Evolutionary conservation across 2,329 filamentous ascomycete genomes (phyloP), one percentile per base, ranked within the genome.

Genomic region (Xylaria multiplex): DNA sequence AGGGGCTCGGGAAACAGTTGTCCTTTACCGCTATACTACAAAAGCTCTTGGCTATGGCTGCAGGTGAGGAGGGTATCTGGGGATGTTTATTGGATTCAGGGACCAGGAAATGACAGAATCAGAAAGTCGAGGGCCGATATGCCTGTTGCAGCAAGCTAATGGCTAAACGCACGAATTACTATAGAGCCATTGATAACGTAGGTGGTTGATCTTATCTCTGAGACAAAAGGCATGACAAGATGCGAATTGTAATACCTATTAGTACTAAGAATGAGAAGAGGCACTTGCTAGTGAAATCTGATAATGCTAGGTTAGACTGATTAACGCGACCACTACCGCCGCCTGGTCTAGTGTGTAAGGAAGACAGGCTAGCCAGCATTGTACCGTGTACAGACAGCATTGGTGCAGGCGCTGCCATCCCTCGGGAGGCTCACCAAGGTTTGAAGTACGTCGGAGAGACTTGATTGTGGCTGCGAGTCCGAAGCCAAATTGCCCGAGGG

Each of bases 201-300:
- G 68, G 54, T 64, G 66, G 60, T 66, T 67, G 67, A 71, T 71
- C 72, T 75, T 76, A 76, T 76, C 74, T 75, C 62, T 59, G 64
- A 68, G 65, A 42, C 68, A 72, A 74, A 69, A 13, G 67, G 43
- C 69, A 73, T 75, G 74, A 76, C 74, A 71, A 72, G 71, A 75
- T 69, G 67, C 58, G 68, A 73, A 75, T 71, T 71, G 73, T 76
- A 72, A 75, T 70, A 62, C 59, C 59, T 62, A 69, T 62, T 70
- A 48, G 58, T 58, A 66, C 59, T 52, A 42, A 56, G 42, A 16
- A 52, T 27, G 27, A 27, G 27, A 24, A 67, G 65, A 68, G 46
- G 19, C 50, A 45, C 35, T 59, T 56, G 61, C 62, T 57, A 58
- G 62, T 24, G 61, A 65, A 59, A 59, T 60, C 59, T 67, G 60